Evolutionary conservation across 768 basidiomycete species (phyloP).

Genomic region (Tylopilus sp.): DNA sequence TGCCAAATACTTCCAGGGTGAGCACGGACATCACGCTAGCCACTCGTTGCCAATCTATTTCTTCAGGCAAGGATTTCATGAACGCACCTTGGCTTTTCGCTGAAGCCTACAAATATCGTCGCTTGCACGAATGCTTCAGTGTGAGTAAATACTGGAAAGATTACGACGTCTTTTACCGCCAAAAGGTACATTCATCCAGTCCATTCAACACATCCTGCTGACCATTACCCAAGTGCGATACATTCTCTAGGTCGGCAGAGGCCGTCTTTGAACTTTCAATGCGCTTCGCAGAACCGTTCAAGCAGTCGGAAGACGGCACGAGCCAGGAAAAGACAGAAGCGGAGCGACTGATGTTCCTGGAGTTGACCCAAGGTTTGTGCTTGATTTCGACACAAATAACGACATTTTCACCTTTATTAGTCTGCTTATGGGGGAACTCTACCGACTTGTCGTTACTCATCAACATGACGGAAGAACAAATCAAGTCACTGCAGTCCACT

Average conservation of each 20-base stretch:
- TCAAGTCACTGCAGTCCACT: slow-evolving; percentile 93
- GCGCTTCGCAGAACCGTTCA: slow-evolving; percentile 86
- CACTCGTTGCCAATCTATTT: not conserved
- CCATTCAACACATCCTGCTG: not conserved
- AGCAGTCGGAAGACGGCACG: slow-evolving; percentile 50
- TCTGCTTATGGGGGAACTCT: slow-evolving; percentile 96
- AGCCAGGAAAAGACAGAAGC: slow-evolving; percentile 58
- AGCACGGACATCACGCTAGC: slow-evolving; percentile 12
- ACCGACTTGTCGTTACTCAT: slow-evolving; percentile 93
- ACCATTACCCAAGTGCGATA: slow-evolving; percentile 65
- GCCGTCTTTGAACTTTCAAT: slow-evolving; percentile 93
- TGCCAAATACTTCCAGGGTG: slow-evolving; percentile 89
- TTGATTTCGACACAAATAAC: not conserved
- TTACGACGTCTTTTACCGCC: slow-evolving; percentile 94
- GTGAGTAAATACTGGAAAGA: slow-evolving; percentile 85
- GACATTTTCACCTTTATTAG: slow-evolving; percentile 35
- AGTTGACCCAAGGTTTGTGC: slow-evolving; percentile 79
- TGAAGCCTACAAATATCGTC: slow-evolving; percentile 90
- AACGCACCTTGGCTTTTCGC: slow-evolving; percentile 96
- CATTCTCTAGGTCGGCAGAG: slow-evolving; percentile 87
- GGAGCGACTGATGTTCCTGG: slow-evolving; percentile 83
- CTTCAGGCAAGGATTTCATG: slow-evolving; percentile 83
- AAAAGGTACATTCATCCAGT: slow-evolving; percentile 55
- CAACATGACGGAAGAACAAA: slow-evolving; percentile 98
- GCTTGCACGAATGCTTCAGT: slow-evolving; percentile 91